These are phyloP conservation scores for Naganishia liquefaciens DNA, from an alignment of 1,284 basidiomycete genomes.

Conservation along the genomic window DNA sequence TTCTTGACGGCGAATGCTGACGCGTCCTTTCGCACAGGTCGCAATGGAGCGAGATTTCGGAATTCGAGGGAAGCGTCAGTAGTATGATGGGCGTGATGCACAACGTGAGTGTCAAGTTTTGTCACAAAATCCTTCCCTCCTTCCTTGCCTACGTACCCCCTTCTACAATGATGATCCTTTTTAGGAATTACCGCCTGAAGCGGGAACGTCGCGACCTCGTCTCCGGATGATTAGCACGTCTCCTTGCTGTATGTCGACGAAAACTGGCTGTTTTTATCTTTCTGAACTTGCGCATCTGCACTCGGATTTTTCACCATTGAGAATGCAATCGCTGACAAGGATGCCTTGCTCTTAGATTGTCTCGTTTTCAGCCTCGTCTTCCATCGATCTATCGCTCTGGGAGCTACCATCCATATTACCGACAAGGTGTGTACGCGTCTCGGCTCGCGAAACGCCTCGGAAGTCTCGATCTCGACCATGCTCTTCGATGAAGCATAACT, in stretches of 20 bases:
- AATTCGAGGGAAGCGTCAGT: too few relatives aligned
- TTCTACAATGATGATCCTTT: constrained; percentile 35
- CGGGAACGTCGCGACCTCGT: constrained; percentile 31
- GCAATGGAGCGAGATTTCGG: too few relatives aligned
- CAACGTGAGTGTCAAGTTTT: constrained; percentile 10
- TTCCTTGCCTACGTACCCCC: constrained; percentile 23
- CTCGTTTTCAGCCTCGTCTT: neutral
- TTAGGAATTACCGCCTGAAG: constrained; percentile 35
- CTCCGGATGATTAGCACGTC: constrained; percentile 34
- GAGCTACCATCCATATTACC: too few relatives aligned
- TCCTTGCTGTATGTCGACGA: constrained; percentile 34
- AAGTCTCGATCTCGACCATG: neutral
- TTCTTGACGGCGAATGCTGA: neutral
- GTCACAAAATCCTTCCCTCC: too few relatives aligned
- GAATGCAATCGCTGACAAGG: neutral
- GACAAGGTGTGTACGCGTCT: constrained; percentile 16
- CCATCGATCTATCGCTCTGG: neutral
- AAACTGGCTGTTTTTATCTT: constrained; percentile 38
- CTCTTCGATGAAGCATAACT: constrained; percentile 20
- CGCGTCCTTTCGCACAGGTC: neutral
- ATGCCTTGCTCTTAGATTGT: neutral
- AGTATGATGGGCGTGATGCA: neutral
- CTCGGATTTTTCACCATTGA: neutral
- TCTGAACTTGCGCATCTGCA: constrained; percentile 27
- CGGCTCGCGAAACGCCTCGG: neutral